Evolutionary conservation across 1,139 yeast genomes (phyloP).

Genomic region (Yamadazyma sp.): DNA sequence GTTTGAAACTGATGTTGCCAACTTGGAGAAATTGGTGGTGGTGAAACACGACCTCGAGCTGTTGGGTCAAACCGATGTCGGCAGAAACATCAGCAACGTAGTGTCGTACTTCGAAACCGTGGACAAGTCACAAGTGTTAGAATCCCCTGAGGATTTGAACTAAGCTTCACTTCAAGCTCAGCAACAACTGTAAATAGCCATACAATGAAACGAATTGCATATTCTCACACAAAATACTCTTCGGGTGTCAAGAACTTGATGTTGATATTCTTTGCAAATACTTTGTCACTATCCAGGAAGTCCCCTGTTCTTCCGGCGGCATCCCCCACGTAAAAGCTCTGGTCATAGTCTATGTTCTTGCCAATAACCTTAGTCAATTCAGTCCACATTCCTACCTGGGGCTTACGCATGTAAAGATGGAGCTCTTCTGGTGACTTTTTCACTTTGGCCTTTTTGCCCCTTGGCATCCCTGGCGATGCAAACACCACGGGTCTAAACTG

Average conservation of each 20-base stretch:
- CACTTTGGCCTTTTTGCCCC: conserved; percentile 24
- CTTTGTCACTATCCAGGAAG: conserved; percentile 73
- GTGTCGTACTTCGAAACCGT: conserved; percentile 63
- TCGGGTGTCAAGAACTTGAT: conserved; percentile 70
- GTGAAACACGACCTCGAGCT: conserved; percentile 29
- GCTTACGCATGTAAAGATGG: conserved; percentile 63
- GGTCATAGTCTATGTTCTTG: conserved; percentile 32
- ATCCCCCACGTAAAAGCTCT: conserved; percentile 84
- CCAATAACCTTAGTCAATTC: conserved; percentile 42
- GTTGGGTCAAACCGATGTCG: conserved; percentile 27
- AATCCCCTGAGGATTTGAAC: conserved; percentile 2
- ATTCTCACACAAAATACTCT: conserved; percentile 35
- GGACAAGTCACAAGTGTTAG: conserved; percentile 37
- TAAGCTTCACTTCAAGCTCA: not conserved
- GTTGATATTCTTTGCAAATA: conserved; percentile 61
- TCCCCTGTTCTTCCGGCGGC: conserved; percentile 86
- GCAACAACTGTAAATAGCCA: conserved; percentile 5
- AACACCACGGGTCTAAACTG: conserved; percentile 48
- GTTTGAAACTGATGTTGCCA: conserved; percentile 57
- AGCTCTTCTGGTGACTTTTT: conserved; percentile 28
- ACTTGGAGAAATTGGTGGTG: conserved; percentile 42
- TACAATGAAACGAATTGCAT: not conserved
- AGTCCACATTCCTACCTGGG: conserved; percentile 71
- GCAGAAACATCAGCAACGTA: conserved; percentile 38
- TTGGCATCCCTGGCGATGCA: conserved; percentile 60